phyloP scores from a whole-genome alignment of 208 protist genomes.

The Leishmania amazonensis region DNA sequence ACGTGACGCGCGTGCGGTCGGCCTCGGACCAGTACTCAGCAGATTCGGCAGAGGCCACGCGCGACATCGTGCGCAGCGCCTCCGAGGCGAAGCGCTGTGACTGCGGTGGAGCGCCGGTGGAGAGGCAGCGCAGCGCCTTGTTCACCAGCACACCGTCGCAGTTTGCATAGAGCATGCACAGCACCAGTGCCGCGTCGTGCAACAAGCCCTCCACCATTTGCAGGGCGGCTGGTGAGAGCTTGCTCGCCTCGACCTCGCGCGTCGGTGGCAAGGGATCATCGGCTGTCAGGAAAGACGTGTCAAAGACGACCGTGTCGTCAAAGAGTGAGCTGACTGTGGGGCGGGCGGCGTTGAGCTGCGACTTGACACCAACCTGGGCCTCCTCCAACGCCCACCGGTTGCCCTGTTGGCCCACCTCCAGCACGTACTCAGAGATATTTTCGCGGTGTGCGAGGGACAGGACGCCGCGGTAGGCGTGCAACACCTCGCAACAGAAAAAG shows the following conservation, averaged over 20 bases:
- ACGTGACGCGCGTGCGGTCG: constrained; percentile 70
- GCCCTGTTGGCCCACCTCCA: constrained; percentile 41
- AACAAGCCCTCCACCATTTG: constrained; percentile 63
- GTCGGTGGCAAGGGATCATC: constrained; percentile 53
- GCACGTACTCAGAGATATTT: constrained; percentile 60
- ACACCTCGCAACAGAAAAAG: constrained; percentile 74
- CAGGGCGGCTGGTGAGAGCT: constrained; percentile 29
- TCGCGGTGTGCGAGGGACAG: constrained; percentile 25
- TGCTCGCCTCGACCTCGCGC: constrained; percentile 24
- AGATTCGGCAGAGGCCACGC: constrained; percentile 64
- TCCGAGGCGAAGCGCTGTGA: constrained; percentile 78
- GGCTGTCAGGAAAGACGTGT: constrained; percentile 43
- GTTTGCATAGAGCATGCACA: constrained; percentile 68
- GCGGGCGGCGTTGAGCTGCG: constrained; percentile 68
- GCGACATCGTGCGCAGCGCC: constrained; percentile 81
- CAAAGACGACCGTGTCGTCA: constrained; percentile 70
- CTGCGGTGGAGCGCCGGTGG: constrained; percentile 43
- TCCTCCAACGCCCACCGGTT: constrained; percentile 68
- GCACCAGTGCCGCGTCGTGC: constrained; percentile 82
- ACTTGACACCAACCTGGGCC: constrained; percentile 77
- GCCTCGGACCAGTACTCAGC: constrained; percentile 70
- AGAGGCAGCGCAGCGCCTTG: constrained; percentile 51
- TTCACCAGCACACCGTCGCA: constrained; percentile 70
- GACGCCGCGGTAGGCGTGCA: constrained; percentile 68
- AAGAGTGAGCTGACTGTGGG: constrained; percentile 84